phyloP scores from a whole-genome alignment of 345 rosid species.

The Gynandropsis gynandra region DNA sequence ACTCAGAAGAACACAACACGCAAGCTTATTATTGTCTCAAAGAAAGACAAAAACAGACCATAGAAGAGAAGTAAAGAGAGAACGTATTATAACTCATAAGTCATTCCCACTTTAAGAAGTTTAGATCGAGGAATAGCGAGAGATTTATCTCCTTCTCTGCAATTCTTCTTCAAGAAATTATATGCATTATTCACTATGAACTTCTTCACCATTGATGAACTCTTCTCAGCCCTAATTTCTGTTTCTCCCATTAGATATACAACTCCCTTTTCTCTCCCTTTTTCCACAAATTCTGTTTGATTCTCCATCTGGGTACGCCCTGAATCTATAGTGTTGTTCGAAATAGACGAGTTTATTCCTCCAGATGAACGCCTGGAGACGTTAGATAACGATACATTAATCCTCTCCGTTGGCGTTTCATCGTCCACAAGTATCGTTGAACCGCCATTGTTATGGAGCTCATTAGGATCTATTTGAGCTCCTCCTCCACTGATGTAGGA shows the following conservation, averaged over 20 bases:
- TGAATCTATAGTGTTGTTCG: slow-evolving; percentile 16
- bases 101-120: slow-evolving; percentile 77
- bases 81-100: slow-evolving; percentile 54
- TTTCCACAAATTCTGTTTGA: slow-evolving; percentile 50
- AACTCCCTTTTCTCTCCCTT: slow-evolving; percentile 53
- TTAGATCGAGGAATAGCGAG: slow-evolving; percentile 50
- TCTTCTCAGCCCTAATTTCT: slow-evolving; percentile 40
- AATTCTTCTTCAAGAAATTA: slow-evolving; percentile 54
- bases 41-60: background rate
- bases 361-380: slow-evolving; percentile 35
- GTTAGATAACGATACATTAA: slow-evolving; percentile 18
- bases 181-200: slow-evolving; percentile 47
- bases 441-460: slow-evolving; percentile 8
- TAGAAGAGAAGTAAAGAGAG: background rate
- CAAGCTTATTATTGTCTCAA: background rate
- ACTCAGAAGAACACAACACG: background rate
- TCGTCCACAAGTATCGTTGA: slow-evolving; percentile 29
- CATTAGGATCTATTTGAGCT: slow-evolving; percentile 19
- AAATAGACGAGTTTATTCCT: slow-evolving; percentile 26
- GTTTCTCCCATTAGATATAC: slow-evolving; percentile 66
- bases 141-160: slow-evolving; percentile 47
- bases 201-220: slow-evolving; percentile 53
- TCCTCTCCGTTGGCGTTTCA: slow-evolving; percentile 19
- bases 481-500: slow-evolving; percentile 28
- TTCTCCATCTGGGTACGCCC: slow-evolving; percentile 27